These are phyloP conservation scores for Coelastrella sp. DNA, from an alignment of 139 green algal genomes.

Conservation along the genomic window DNA sequence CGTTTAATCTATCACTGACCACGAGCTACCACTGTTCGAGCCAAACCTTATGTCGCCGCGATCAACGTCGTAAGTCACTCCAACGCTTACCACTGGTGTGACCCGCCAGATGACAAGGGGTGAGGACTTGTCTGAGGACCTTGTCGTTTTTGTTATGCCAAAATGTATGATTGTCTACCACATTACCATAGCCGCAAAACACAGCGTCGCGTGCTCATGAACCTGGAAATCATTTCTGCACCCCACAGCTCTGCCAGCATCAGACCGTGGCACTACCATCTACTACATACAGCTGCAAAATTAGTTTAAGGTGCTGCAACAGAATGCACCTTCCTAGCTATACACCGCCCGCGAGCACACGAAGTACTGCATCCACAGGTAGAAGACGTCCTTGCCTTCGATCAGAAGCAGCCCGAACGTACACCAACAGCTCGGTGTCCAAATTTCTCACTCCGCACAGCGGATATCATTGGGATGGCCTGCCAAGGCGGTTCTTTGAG, in stretches of 20 bases:
- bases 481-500: constrained; percentile 88
- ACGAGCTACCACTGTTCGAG: not conserved
- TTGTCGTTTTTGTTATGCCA: too few species aligned
- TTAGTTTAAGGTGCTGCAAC: too few species aligned
- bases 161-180: too few species aligned
- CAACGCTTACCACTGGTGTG: not conserved
- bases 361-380: not conserved
- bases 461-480: constrained; percentile 90
- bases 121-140: too few species aligned
- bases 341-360: not conserved
- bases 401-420: not conserved
- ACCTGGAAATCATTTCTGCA: too few species aligned
- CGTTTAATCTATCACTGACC: not conserved
- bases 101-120: too few species aligned
- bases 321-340: not conserved
- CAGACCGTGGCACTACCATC: too few species aligned
- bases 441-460: constrained; percentile 68
- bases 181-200: too few species aligned
- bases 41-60: not conserved
- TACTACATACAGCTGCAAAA: too few species aligned
- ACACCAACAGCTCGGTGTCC: not conserved
- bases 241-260: too few species aligned
- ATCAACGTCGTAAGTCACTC: not conserved
- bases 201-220: too few species aligned
- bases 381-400: not conserved